Evolutionary conservation across 305 asterid genomes (phyloP).

Genomic region (Andrographis paniculata): DNA sequence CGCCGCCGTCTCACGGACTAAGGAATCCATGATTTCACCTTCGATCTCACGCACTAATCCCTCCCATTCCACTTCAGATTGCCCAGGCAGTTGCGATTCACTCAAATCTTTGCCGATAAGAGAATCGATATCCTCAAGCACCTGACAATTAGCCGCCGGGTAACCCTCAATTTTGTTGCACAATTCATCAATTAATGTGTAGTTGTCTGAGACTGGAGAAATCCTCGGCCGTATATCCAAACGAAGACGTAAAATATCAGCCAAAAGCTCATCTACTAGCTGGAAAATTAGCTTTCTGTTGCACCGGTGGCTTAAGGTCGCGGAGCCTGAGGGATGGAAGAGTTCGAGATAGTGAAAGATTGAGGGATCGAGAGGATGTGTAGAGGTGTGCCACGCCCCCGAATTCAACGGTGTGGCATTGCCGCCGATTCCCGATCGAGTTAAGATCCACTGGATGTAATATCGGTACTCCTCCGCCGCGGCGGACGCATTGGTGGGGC

Average conservation of each 20-base stretch:
- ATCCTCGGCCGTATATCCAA: conserved; percentile 17
- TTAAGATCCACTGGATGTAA: conserved; percentile 56
- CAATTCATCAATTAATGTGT: conserved; percentile 24
- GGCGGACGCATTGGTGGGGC: conserved; percentile 28
- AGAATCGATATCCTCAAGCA: conserved; percentile 61
- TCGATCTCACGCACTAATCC: conserved; percentile 49
- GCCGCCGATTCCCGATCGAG: conserved; percentile 47
- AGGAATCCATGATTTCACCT: conserved; percentile 42
- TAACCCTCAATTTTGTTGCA: conserved; percentile 34
- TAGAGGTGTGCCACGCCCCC: conserved; percentile 45
- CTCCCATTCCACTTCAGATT: conserved; percentile 42
- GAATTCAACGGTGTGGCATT: conserved; percentile 31
- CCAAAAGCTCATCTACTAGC: conserved; percentile 54
- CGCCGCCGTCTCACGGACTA: conserved; percentile 51
- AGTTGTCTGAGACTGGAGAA: background rate
- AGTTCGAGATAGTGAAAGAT: conserved; percentile 71
- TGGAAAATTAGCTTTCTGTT: conserved; percentile 67
- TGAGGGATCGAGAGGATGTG: conserved; percentile 79
- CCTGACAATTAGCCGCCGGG: conserved; percentile 52
- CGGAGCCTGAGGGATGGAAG: conserved; percentile 31
- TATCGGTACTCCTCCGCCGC: conserved; percentile 20
- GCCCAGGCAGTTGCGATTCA: conserved; percentile 8
- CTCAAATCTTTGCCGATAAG: conserved; percentile 42
- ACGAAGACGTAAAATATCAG: conserved; percentile 31
- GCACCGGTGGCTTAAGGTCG: conserved; percentile 31